Evolutionary conservation across 2,329 filamentous ascomycete species (phyloP).

Genomic region (Arachnomyces sp.): DNA sequence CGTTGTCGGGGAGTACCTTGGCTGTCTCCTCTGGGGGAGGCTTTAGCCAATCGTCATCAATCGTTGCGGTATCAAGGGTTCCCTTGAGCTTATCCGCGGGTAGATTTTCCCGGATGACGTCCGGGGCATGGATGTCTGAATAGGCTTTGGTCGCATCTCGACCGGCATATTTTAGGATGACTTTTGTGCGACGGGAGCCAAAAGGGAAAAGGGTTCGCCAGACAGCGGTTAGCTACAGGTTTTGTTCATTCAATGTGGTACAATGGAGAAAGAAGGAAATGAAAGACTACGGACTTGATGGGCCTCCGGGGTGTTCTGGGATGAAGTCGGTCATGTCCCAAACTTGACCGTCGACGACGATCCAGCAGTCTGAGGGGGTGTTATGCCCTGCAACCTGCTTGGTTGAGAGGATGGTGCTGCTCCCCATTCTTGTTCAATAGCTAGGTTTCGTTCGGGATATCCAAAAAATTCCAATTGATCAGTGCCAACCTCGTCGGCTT

Average conservation of each 20-base stretch:
- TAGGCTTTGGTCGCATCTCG: slow-evolving; percentile 39
- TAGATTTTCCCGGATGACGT: slow-evolving; percentile 38
- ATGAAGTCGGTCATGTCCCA: slow-evolving; percentile 61
- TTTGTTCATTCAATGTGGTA: not conserved
- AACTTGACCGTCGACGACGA: slow-evolving; percentile 59
- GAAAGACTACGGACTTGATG: slow-evolving; percentile 26
- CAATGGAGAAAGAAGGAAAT: slow-evolving; percentile 1
- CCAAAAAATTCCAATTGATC: no score
- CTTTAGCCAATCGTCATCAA: slow-evolving; percentile 43
- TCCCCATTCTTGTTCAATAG: no score
- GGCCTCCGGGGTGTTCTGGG: slow-evolving; percentile 54
- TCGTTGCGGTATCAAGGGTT: slow-evolving; percentile 39
- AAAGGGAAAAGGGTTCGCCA: no score
- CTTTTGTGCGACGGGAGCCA: slow-evolving; percentile 15
- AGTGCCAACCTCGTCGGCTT: no score
- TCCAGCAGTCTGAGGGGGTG: slow-evolving; percentile 50
- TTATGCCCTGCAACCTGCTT: slow-evolving; percentile 44
- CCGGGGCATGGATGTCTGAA: slow-evolving; percentile 38
- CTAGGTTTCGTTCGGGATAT: no score
- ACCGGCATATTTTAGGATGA: slow-evolving; percentile 40
- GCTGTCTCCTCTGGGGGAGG: slow-evolving; percentile 27
- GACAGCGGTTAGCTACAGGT: not conserved
- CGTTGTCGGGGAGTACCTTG: slow-evolving; percentile 19
- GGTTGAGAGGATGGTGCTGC: slow-evolving; percentile 23
- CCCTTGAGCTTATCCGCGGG: slow-evolving; percentile 41